Base-by-base conservation (phyloP, 2,329 filamentous ascomycete genomes). In the Incumbomyces lentus region DNA sequence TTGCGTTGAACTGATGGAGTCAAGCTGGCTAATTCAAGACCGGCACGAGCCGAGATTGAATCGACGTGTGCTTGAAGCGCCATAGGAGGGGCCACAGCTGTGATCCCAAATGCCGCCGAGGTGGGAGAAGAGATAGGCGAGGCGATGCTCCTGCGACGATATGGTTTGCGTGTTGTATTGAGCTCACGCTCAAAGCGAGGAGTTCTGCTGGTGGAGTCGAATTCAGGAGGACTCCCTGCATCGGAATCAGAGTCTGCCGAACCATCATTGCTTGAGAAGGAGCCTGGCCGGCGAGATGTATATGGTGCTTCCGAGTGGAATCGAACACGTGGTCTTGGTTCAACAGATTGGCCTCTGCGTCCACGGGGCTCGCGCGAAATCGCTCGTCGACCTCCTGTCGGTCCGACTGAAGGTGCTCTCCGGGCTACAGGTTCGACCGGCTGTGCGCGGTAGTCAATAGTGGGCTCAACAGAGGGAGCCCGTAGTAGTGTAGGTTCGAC, bases 401-500 rank as follows among this genome's bases (percentile, higher is more conserved):
- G 26, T 3, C 30, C 40, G 13, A 26, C 30, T 14, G 40, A 42
- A 14, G 40, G 40, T 11, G 40, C 40, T 42, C 29, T 26, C 12
- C 40, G 7, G 40, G 3, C 14, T 11, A 18, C 16, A 3, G 41
- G 41, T 6, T 44, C 41, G 5, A 36, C 33, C 17, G 41, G 31
- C 11, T 17, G 33, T 26, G 31, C 32, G 13, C 8, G 16, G 5
- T 31, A 33, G 4, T 43, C 40, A 4, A 44, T 32, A 17, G 31
- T 26, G 13, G 41, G 41, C 41, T 44, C 41, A 5, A 35, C 11
- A 12, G 41, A 44, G 33, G 41, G 41, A 2, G 42, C 49, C 31
- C 33, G 44, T 2, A 49, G 42, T 10, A 22, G 32, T 16, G 43
- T 22, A 1, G 52, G 50, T 7, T 51, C 52, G 6, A 51, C 46